Base-by-base conservation (phyloP, 1,139 yeast genomes). In the Groenewaldozyma sp. region DNA sequence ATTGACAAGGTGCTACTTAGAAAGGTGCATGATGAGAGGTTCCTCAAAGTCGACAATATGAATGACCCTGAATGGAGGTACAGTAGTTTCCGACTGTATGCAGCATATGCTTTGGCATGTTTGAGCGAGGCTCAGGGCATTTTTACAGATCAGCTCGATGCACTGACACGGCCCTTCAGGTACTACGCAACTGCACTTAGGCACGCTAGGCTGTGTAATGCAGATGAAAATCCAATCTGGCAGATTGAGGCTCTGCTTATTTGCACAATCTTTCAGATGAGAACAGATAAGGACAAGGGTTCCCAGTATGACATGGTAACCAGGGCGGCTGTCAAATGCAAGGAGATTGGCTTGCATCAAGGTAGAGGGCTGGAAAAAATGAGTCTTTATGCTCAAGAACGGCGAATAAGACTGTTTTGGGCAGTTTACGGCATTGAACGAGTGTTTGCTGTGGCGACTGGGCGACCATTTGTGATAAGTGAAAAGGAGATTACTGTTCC, bases 281-380 rank as follows among this genome's bases (percentile, higher is more conserved):
- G 80, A 50, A 73, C 79, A 2, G 81, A 76, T 50, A 63, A 70
- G 37, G 80, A 76, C 50, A 66, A 78, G 7, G 65, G 68, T 19
- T 68, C 70, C 19, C 62, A 74, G 20, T 73, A 71, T 49, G 68
- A 68, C 24, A 70, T 75, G 41, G 67, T 74, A 16, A 62, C 64
- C 28, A 76, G 73, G 46, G 68, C 76, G 3, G 64, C 73, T 65
- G 54, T 58, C 21, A 55, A 71, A 10, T 52, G 55, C 35, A 44
- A 43, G 9, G 51, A 51, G 19, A 39, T 45, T 3, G 46, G 45
- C 10, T 38, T 55, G 20, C 54, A 55, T 43, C 34, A 43, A 28
- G 52, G 47, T 3, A 45, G 37, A 9, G 51, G 47, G 1, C 44
- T 50, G 7, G 45, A 45, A 21, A 34, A 37, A 6, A 35, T 52